A percentile compares a stretch with the other conserved stretches of the same genome.
Evolutionary conservation across 257 asterid genomes (phyloP).

Genomic region (Solanum sitiens): DNA sequence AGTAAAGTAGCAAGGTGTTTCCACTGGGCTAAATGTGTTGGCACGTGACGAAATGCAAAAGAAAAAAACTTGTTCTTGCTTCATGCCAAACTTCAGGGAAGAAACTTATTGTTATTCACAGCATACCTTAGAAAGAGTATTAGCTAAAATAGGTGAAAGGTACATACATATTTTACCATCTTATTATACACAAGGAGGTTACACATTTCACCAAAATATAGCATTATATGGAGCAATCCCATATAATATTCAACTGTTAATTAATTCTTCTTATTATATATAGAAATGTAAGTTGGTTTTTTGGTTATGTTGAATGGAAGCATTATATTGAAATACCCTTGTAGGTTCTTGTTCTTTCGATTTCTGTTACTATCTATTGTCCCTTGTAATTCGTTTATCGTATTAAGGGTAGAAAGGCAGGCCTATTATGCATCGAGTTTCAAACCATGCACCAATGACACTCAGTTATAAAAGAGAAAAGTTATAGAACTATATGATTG

Average conservation of each 20-base stretch:
- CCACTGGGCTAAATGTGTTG: conserved; percentile 73
- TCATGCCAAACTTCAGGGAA: background rate
- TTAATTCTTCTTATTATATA: background rate
- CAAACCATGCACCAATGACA: background rate
- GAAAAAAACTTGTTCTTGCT: background rate
- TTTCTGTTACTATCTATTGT: background rate
- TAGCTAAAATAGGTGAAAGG: conserved; percentile 4
- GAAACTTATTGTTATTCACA: background rate
- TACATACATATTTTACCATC: background rate
- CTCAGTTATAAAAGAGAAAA: background rate
- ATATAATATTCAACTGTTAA: background rate
- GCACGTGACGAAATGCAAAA: conserved; percentile 20
- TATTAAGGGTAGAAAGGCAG: background rate
- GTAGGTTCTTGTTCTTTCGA: background rate
- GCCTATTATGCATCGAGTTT: background rate
- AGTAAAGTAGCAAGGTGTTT: conserved; percentile 37
- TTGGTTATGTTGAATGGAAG: background rate
- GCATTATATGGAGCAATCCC: background rate
- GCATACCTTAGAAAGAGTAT: conserved; percentile 3
- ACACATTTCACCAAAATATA: background rate
- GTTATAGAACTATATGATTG: background rate
- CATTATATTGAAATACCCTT: background rate
- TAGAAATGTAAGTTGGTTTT: background rate
- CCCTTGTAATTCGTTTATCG: background rate
- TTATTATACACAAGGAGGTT: background rate